These are phyloP conservation scores for Ochetophila trinervis DNA, from an alignment of 306 rosid species.

Conservation along the genomic window DNA sequence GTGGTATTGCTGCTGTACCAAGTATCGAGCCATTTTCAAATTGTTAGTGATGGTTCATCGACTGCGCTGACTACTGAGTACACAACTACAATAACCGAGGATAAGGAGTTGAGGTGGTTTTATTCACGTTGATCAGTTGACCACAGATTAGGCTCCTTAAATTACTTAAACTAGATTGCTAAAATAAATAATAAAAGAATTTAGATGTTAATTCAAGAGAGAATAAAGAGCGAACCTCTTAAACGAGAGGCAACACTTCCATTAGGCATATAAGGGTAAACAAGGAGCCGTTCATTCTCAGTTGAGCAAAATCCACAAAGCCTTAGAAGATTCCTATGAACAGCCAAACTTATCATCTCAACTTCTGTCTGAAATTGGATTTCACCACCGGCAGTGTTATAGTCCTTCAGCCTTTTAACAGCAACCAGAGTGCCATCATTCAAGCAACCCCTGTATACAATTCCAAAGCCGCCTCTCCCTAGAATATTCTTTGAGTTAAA, in stretches of 20 bases:
- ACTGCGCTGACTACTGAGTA: no score
- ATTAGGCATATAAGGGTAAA: conserved; percentile 93
- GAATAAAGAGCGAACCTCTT: conserved; percentile 59
- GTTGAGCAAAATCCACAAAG: conserved; percentile 94
- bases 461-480: conserved; percentile 98
- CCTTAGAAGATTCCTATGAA: conserved; percentile 88
- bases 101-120: no score
- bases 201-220: background rate
- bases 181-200: background rate
- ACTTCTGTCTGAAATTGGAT: conserved; percentile 99
- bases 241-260: conserved; percentile 95
- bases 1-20: background rate
- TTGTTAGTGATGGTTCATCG: no score
- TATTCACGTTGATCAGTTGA: background rate
- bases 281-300: conserved; percentile 88
- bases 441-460: conserved; percentile 84
- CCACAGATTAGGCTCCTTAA: background rate
- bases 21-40: no score
- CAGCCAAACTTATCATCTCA: conserved; percentile 94
- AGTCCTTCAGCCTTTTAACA: conserved; percentile 90
- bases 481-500: conserved; percentile 88
- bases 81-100: no score
- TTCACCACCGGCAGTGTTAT: conserved; percentile 89
- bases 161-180: background rate
- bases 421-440: conserved; percentile 86